Evolutionary conservation across 208 protist species (phyloP), one percentile per base, ranked within the genome.

Genomic region (Balamuthia mandrillaris): DNA sequence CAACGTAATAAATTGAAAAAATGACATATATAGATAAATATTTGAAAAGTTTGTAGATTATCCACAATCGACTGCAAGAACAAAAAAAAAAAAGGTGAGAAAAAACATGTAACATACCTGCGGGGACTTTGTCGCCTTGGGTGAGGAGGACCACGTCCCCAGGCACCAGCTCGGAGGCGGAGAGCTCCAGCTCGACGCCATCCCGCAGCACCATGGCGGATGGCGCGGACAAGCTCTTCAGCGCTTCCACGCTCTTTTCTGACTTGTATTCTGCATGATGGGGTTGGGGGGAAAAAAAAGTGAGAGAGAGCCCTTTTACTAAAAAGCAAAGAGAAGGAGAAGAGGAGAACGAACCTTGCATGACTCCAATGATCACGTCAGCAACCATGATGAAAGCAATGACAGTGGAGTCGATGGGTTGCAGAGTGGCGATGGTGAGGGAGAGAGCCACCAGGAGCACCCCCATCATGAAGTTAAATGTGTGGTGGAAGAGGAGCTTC

Each of bases 81-180:
- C n/a, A n/a, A n/a, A n/a, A n/a, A n/a, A n/a, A n/a, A n/a, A n/a
- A n/a, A n/a, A n/a, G n/a, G n/a, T n/a, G n/a, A n/a, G n/a, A n/a
- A n/a, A n/a, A n/a, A n/a, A n/a, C n/a, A n/a, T n/a, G n/a, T n/a
- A n/a, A n/a, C n/a, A n/a, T n/a, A n/a, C n/a, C n/a, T n/a, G 97
- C 97, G 0, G 98, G 95, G 16, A 99, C 93, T 52, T 96, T 93
- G 75, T 97, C 95, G 10, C 97, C 97, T 18, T 96, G 95, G 12
- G 82, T 75, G 33, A 98, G 84, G 27, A 96, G 83, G 12, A 99
- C 91, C 27, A 99, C 84, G 85, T 99, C 98, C 16, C 97, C 97
- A 0, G 94, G 95, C 4, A 99, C 97, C 18, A 98, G 7, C 2
- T 89, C 75, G 29, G n/a, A 37, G 0, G 86, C 81, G 6, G 52